Conservation (phyloP, 129 eudicot species). For the Oenanthe sinensis region DNA sequence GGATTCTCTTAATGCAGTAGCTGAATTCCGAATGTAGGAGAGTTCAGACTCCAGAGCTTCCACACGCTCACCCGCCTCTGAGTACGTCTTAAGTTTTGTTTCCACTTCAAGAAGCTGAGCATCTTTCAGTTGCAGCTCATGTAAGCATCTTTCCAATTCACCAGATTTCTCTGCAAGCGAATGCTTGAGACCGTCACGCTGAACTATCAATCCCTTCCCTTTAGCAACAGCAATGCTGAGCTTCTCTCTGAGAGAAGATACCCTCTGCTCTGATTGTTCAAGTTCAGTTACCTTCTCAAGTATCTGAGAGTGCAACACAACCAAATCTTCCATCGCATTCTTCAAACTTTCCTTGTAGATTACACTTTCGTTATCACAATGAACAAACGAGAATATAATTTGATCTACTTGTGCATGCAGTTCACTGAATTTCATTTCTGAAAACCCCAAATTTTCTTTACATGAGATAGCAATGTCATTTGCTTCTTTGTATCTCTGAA, state of each 20-base stretch:
- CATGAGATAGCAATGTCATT: slow-evolving; percentile 21
- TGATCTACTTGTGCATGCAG: slow-evolving; percentile 54
- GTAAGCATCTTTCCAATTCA: slow-evolving; percentile 68
- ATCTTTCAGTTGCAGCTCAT: slow-evolving; percentile 71
- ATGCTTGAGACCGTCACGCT: slow-evolving; percentile 89
- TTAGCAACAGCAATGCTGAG: slow-evolving; percentile 91
- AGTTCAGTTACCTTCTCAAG: slow-evolving; percentile 54
- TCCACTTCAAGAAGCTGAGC: slow-evolving; percentile 66
- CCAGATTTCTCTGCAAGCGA: slow-evolving; percentile 57
- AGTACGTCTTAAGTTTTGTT: slow-evolving; percentile 59
- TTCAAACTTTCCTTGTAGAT: slow-evolving; percentile 53
- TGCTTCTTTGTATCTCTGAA: slow-evolving; percentile 40
- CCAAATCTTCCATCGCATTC: slow-evolving; percentile 39
- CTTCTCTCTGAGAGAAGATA: slow-evolving; percentile 79
- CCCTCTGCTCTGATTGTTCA: slow-evolving; percentile 85
- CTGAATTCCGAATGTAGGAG: slow-evolving; percentile 93
- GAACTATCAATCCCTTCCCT: slow-evolving; percentile 88
- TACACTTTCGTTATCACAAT: slow-evolving; percentile 47
- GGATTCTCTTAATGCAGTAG: slow-evolving; percentile 91
- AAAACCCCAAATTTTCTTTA: slow-evolving; percentile 15
- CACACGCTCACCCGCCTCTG: slow-evolving; percentile 96
- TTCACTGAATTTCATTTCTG: slow-evolving; percentile 34
- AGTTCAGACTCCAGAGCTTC: slow-evolving; percentile 99
- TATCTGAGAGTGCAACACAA: slow-evolving; percentile 25
- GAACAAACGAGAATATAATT: slow-evolving; percentile 27